Conservation (phyloP, 805 yeast species). For the Clavispora carvajalis region DNA sequence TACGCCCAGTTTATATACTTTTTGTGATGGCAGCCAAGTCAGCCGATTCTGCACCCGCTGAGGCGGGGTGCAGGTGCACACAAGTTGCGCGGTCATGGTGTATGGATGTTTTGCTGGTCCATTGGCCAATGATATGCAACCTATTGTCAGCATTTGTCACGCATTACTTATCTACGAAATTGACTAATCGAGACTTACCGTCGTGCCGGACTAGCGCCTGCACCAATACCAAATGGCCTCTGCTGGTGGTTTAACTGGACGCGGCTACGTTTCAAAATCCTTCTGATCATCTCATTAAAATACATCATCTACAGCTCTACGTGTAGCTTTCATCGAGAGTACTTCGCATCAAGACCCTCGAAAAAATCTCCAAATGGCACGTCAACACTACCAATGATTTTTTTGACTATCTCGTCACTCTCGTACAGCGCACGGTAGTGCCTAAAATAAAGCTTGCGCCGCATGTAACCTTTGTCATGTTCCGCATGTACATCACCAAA, state of each 20-base stretch:
- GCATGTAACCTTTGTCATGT: neutral
- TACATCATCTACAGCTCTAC: too few species aligned
- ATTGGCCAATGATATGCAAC: neutral
- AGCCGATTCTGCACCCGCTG: neutral
- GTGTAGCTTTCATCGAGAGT: neutral
- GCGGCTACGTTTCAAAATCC: too few species aligned
- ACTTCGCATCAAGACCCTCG: neutral
- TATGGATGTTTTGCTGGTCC: neutral
- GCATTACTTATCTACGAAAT: neutral
- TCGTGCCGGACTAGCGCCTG: too few species aligned
- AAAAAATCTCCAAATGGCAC: neutral
- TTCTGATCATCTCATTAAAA: too few species aligned
- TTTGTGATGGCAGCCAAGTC: slow-evolving; percentile 1
- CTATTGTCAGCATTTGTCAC: slow-evolving; percentile 1
- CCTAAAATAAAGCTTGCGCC: neutral
- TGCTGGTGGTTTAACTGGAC: too few species aligned
- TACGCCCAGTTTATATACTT: neutral
- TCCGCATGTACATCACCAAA: neutral
- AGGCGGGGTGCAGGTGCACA: neutral
- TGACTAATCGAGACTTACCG: neutral
- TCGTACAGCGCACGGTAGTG: neutral
- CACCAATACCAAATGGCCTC: neutral
- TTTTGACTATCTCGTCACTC: slow-evolving; percentile 1
- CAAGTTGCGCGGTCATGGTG: neutral
- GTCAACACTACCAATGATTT: slow-evolving; percentile 3